phyloP scores from a whole-genome alignment of 2,329 filamentous ascomycete genomes.

The Periconia sp. region DNA sequence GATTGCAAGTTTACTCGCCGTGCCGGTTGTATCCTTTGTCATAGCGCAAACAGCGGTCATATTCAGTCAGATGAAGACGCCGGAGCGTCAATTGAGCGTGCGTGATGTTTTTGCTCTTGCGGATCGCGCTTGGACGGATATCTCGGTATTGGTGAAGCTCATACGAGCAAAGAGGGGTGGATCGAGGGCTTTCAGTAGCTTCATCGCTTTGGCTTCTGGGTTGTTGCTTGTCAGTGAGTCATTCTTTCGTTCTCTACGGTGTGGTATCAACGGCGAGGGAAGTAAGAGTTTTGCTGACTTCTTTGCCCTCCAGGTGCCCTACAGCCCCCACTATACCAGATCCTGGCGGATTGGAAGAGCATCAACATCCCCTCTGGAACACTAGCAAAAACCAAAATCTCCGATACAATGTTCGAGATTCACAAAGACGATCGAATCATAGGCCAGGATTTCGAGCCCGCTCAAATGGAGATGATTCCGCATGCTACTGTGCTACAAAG shows the following conservation, averaged over 20 bases:
- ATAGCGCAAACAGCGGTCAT: conserved; percentile 16
- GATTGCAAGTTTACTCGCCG: conserved; percentile 8
- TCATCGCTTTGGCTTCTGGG: not conserved
- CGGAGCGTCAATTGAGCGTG: conserved; percentile 7
- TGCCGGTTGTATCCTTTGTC: conserved; percentile 14
- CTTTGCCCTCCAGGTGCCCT: conserved; percentile 1
- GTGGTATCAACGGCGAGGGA: not conserved
- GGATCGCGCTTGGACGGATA: conserved; percentile 11
- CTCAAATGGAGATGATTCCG: conserved; percentile 8
- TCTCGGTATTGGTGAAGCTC: not conserved
- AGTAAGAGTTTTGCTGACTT: not conserved
- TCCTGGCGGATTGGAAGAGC: not conserved
- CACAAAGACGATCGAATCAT: too few relatives aligned
- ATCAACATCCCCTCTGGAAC: conserved; percentile 1
- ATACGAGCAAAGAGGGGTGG: not conserved
- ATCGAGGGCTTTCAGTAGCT: conserved; percentile 1
- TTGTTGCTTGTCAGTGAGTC: not conserved
- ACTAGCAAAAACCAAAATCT: not conserved
- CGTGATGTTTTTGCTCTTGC: conserved; percentile 13
- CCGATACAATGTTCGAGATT: too few relatives aligned
- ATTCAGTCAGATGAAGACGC: conserved; percentile 8
- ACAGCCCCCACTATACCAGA: conserved; percentile 4
- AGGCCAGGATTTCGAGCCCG: conserved; percentile 8
- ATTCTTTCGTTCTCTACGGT: not conserved
- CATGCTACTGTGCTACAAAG: conserved; percentile 11